Conservation (phyloP, 2,329 filamentous ascomycete genomes). For the Talaromyces atroroseus region DNA sequence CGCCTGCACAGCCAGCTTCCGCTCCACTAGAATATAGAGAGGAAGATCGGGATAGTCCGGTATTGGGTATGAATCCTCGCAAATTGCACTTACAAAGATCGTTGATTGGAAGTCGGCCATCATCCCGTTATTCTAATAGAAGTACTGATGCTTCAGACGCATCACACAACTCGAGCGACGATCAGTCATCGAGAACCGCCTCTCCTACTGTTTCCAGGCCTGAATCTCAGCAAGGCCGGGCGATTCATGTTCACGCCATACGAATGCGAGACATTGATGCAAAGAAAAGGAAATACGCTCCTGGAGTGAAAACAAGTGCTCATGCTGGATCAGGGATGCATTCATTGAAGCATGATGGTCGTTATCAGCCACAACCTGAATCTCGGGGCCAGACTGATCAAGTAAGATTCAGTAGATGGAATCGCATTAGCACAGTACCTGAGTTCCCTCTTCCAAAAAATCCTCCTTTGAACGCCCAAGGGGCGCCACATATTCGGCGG, state of each 20-base stretch:
- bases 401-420: background rate
- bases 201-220: conserved; percentile 12
- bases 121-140: conserved; percentile 7
- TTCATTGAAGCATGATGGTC: background rate
- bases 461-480: conserved; percentile 15
- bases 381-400: background rate
- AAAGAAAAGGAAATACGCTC: conserved; percentile 16
- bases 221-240: conserved; percentile 17
- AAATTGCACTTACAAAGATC: conserved; percentile 6
- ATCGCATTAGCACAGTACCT: conserved; percentile 14
- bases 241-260: conserved; percentile 23
- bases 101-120: conserved; percentile 5
- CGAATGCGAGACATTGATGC: conserved; percentile 25
- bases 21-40: conserved; percentile 3
- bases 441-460: conserved; percentile 18
- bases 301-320: background rate
- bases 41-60: conserved; percentile 9
- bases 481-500: background rate
- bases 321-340: background rate
- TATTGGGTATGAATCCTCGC: conserved; percentile 5
- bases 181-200: conserved; percentile 4
- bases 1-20: conserved; percentile 1
- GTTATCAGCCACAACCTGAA: background rate
- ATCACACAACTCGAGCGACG: background rate
- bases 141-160: conserved; percentile 10